phyloP scores from a whole-genome alignment of 2,329 filamentous ascomycete species.

The Zymoseptoria brevis region DNA sequence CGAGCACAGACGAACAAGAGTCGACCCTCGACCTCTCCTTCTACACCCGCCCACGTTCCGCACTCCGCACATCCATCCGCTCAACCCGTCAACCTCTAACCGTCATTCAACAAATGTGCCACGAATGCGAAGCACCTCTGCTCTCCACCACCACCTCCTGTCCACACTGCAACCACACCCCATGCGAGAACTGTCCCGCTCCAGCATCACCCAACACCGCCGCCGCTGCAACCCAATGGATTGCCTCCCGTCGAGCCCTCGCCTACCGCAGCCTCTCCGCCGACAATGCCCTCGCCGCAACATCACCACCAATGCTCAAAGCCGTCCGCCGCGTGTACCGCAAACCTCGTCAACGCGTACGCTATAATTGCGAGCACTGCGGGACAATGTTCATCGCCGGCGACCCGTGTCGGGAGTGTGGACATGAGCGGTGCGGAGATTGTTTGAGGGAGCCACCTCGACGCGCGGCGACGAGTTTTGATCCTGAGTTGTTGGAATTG shows the following conservation, averaged over 20 bases:
- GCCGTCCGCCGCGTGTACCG: slow-evolving; percentile 33
- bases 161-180: slow-evolving; percentile 58
- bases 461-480: slow-evolving; percentile 6
- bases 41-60: neutral
- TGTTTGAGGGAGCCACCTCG: slow-evolving; percentile 47
- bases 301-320: slow-evolving; percentile 12
- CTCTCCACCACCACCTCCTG: slow-evolving; percentile 39
- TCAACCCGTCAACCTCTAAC: neutral
- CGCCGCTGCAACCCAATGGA: slow-evolving; percentile 52
- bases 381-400: slow-evolving; percentile 50
- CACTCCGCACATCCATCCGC: slow-evolving; percentile 1
- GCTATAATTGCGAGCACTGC: slow-evolving; percentile 55
- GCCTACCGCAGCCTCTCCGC: slow-evolving; percentile 41
- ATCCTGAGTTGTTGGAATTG: slow-evolving; percentile 15
- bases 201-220: slow-evolving; percentile 33
- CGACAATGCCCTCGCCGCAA: slow-evolving; percentile 20
- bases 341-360: slow-evolving; percentile 38
- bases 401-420: slow-evolving; percentile 51
- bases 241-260: slow-evolving; percentile 62
- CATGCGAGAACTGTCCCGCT: slow-evolving; percentile 64
- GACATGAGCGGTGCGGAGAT: slow-evolving; percentile 50
- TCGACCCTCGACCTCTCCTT: neutral
- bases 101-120: neutral
- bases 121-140: neutral
- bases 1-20: neutral